Evolutionary conservation across 164 flowering plant genomes (phyloP), one percentile per base, ranked within the genome.

Genomic region (Stephania japonica): DNA sequence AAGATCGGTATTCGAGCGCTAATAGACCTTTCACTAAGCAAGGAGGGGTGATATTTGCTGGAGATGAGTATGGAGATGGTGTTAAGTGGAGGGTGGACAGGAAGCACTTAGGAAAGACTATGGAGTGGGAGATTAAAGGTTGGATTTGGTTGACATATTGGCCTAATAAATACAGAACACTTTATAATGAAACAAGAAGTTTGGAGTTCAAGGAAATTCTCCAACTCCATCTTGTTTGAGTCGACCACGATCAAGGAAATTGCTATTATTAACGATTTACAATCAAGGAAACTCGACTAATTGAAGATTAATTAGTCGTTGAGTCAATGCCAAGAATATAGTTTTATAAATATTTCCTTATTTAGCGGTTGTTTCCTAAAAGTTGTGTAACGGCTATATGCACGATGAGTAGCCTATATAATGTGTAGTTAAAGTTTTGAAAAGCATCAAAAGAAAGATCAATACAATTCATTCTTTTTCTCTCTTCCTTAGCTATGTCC

Each of bases 1-100:
- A 77, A 75, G 83, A 92, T 78, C 72, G 99, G 62, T 94, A 94
- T 70, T 80, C 97, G 1, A 89, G 83, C 23, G 90, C 85, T 38
- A 70, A 85, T 61, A 68, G 99, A 77, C 95, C 99, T 5, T 94
- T 94, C 73, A 94, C 91, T 0, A 81, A 84, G 84, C 89, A 87
- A 74, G 97, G 99, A 61, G 97, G 99, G n/a, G 87, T 94, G 13
- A 70, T 94, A 6, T 94, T 94, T 56, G 99, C 96, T 1, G 82
- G 92, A 1, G 99, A 94, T 67, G 89, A 92, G 83, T 94, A 94
- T 69, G 99, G 99, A 41, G 90, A 90, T n/a, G 75, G 80, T 7
- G 89, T 90, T 26, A 53, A 73, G 70, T 94, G 99, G 98, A 94
- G 86, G 79, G 72, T 94, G 74, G 91, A 87, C 23, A 90, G 76